Conservation (phyloP, 305 asterid species). For the Petunia hybrid region DNA sequence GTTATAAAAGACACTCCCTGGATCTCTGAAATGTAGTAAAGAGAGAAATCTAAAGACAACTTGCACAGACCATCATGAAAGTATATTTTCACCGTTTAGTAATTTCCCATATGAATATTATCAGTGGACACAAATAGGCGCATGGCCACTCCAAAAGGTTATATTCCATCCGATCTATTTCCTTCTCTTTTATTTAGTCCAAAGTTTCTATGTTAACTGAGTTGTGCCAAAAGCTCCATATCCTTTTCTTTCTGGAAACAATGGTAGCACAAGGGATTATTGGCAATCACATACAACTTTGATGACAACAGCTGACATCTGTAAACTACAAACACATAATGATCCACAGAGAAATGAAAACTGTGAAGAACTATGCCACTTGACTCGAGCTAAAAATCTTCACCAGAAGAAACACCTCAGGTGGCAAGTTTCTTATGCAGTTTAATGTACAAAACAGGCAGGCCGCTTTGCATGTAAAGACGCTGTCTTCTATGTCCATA, state of each 20-base stretch:
- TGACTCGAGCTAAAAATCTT: not conserved
- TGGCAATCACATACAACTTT: not conserved
- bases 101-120: slow-evolving; percentile 11
- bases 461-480: not conserved
- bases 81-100: slow-evolving; percentile 16
- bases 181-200: not conserved
- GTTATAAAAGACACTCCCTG: not conserved
- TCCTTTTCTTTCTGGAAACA: slow-evolving; percentile 7
- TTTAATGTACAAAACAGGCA: not conserved
- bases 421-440: not conserved
- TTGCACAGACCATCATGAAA: slow-evolving; percentile 17
- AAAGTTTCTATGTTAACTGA: not conserved
- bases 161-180: not conserved
- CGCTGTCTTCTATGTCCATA: not conserved
- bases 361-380: not conserved
- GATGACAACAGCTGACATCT: slow-evolving; percentile 22
- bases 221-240: not conserved
- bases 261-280: not conserved
- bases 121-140: not conserved
- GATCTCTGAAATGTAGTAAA: not conserved
- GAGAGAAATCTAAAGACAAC: not conserved
- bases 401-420: not conserved
- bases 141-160: slow-evolving; percentile 25
- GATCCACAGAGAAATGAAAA: not conserved
- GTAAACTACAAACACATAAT: not conserved